Percentiles rank a stretch among this genome's conserved stretches.
Evolutionary conservation across 2,329 filamentous ascomycete species (phyloP).

Genomic region (Pleoardoris graminearum): DNA sequence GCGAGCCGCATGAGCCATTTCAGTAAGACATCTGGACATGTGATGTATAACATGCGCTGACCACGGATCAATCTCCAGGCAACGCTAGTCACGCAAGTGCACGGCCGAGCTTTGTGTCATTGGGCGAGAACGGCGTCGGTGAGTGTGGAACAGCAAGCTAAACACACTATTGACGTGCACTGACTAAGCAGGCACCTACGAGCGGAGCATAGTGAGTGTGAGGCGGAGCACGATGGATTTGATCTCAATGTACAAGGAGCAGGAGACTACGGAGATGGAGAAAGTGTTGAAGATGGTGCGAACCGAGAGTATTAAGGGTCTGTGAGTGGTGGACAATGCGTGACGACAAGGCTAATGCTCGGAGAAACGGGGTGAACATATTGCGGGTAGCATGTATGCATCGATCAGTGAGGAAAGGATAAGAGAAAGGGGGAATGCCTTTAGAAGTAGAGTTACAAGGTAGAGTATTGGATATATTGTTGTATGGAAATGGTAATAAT

Average conservation of each 20-base stretch:
- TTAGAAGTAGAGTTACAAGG: no score
- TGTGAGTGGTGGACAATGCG: slow-evolving; percentile 12
- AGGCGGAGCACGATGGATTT: slow-evolving; percentile 49
- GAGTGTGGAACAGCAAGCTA: no score
- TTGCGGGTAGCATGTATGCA: not conserved
- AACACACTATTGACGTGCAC: no score
- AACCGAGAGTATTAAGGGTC: slow-evolving; percentile 12
- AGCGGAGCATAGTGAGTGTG: slow-evolving; percentile 39
- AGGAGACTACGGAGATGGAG: slow-evolving; percentile 42
- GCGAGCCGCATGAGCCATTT: slow-evolving; percentile 26
- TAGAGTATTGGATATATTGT: no score
- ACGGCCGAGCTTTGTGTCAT: slow-evolving; percentile 18
- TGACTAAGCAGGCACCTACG: slow-evolving; percentile 12
- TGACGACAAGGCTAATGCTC: not conserved
- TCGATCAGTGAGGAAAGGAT: not conserved
- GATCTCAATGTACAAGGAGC: slow-evolving; percentile 41
- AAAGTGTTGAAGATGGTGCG: slow-evolving; percentile 30
- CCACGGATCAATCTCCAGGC: not conserved
- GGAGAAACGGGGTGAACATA: not conserved
- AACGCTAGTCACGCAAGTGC: slow-evolving; percentile 20
- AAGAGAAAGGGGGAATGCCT: no score
- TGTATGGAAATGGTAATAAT: no score
- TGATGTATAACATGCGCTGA: not conserved
- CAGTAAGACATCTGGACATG: slow-evolving; percentile 11
- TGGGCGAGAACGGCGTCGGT: slow-evolving; percentile 18